phyloP scores from a whole-genome alignment of 73 alveolate species.

The Halteria grandinella region DNA sequence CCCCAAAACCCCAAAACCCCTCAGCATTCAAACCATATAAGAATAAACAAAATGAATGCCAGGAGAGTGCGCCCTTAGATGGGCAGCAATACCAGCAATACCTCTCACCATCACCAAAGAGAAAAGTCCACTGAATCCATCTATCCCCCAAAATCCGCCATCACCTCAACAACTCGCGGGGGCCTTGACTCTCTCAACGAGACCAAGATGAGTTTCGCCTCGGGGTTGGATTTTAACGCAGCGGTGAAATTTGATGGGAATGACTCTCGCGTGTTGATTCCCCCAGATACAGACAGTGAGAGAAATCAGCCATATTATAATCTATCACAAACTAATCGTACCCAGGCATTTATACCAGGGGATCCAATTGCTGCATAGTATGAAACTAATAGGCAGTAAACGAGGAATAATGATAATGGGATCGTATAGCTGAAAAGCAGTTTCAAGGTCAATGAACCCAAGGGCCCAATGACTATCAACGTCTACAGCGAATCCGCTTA shows the following conservation, averaged over 20 bases:
- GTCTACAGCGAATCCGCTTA: too few relatives aligned
- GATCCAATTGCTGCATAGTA: constrained; percentile 10
- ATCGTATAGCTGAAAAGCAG: not conserved
- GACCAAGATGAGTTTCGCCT: constrained; percentile 18
- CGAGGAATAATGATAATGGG: not conserved
- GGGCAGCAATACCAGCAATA: too few relatives aligned
- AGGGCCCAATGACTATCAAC: too few relatives aligned
- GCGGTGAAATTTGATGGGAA: constrained; percentile 34
- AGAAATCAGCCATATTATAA: constrained; percentile 15
- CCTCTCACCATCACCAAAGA: too few relatives aligned
- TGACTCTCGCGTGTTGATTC: too few relatives aligned
- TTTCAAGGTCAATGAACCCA: not conserved
- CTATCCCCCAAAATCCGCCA: not conserved
- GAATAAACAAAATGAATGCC: too few relatives aligned
- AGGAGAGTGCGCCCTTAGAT: too few relatives aligned
- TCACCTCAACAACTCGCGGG: not conserved
- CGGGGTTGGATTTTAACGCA: not conserved
- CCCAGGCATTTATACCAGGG: not conserved
- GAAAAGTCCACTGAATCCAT: too few relatives aligned
- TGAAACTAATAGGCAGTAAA: not conserved
- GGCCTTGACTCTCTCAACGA: constrained; percentile 38
- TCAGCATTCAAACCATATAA: too few relatives aligned
- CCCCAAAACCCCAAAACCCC: too few relatives aligned
- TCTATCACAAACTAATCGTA: not conserved
- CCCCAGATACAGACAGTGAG: constrained; percentile 2